A percentile compares a stretch with the other conserved stretches of the same genome.
Conservation (phyloP, 768 basidiomycete species). For the Amanita rubescens region DNA sequence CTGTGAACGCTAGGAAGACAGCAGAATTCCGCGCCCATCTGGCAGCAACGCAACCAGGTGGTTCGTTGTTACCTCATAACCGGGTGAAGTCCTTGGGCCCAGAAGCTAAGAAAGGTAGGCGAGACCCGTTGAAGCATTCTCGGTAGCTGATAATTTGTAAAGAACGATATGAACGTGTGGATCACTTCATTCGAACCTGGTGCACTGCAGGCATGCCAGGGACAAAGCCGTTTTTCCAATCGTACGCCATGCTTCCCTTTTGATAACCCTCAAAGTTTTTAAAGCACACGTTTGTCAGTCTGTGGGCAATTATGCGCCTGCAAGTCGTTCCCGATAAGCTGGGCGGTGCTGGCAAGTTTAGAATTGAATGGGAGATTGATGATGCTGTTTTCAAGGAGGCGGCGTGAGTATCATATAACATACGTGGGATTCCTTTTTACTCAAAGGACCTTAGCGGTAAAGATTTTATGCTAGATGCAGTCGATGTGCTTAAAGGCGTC, state of each 20-base stretch:
- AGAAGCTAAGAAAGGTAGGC: constrained; percentile 58
- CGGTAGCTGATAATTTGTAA: constrained; percentile 4
- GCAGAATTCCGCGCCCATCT: constrained; percentile 86
- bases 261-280: constrained; percentile 5
- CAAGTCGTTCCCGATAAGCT: constrained; percentile 74
- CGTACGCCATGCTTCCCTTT: constrained; percentile 27
- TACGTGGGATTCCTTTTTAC: constrained; percentile 5
- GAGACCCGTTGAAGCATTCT: background rate
- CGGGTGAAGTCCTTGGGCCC: constrained; percentile 57
- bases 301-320: constrained; percentile 76
- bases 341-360: constrained; percentile 68
- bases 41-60: constrained; percentile 70
- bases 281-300: constrained; percentile 22
- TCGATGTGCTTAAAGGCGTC: constrained; percentile 86
- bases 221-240: constrained; percentile 80
- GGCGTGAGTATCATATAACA: constrained; percentile 52
- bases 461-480: constrained; percentile 90
- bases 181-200: constrained; percentile 73
- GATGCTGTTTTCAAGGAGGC: constrained; percentile 93
- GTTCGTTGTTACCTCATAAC: constrained; percentile 68
- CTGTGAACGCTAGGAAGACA: constrained; percentile 64
- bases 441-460: constrained; percentile 56
- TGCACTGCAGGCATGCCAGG: constrained; percentile 85
- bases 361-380: constrained; percentile 87
- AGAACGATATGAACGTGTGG: constrained; percentile 71